Base-by-base conservation (phyloP, 2,329 filamentous ascomycete genomes). In the Periconia digitata region DNA sequence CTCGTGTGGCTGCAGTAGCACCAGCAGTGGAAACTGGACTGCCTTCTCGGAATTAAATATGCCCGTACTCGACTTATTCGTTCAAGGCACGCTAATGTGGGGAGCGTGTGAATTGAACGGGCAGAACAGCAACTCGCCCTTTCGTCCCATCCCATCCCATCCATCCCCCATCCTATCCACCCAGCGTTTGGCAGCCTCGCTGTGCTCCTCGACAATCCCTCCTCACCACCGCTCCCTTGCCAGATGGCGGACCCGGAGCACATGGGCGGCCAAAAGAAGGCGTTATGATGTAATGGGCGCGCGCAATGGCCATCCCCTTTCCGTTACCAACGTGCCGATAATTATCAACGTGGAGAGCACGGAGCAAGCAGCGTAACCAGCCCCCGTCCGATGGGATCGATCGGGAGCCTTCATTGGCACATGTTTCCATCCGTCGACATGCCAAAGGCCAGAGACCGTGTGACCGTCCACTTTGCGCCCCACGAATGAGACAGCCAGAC, bases 271-370 rank as follows among this genome's bases (percentile, higher is more conserved):
- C 34, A 7, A 18, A 22, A 34, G 8, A 13, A 32, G n/a, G 27
- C 4, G 27, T 21, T 18, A 42, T 41, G 41, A 44, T 49, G 46
- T 29, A 44, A 44, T 49, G 41, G 15, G 32, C 17, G 18, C 21
- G 42, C 42, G 40, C 41, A 5, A 37, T 27, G 41, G 21, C 46
- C 40, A 35, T 38, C 27, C 3, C 8, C 27, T 15, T 32, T 12
- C 24, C 24, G 24, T 3, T 44, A 35, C 40, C 40, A 7, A 20
- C 21, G 21, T 22, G 20, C 35, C 12, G 10, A 41, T 23, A 22
- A 24, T 41, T n/a, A n/a, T n/a, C n/a, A n/a, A n/a, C n/a, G n/a
- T n/a, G n/a, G n/a, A n/a, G 23, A 23, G 39, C 24, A 41, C 13
- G 18, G 21, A 22, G 35, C 35, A 18, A 18, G 6, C 35, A 37